These are phyloP conservation scores for Hippophae gyantsensis DNA, from an alignment of 306 rosid species.

Conservation along the genomic window DNA sequence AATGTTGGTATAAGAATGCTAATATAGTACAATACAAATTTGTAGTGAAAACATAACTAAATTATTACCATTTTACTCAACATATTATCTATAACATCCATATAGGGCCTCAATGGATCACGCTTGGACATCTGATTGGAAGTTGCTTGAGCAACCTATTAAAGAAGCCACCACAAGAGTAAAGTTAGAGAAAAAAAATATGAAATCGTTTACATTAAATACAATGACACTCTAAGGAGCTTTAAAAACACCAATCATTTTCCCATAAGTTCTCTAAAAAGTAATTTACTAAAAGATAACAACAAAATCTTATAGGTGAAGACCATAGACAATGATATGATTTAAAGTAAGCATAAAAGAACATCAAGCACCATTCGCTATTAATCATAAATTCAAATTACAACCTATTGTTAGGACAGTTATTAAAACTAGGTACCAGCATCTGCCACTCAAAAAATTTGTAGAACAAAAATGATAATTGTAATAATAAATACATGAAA, in stretches of 20 bases:
- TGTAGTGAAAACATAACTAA: constrained; percentile 12
- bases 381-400: too few species aligned
- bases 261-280: too few species aligned
- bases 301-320: too few species aligned
- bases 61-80: constrained; percentile 65
- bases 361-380: too few species aligned
- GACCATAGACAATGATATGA: too few species aligned
- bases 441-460: too few species aligned
- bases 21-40: constrained; percentile 3
- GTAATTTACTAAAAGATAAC: too few species aligned
- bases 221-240: not conserved
- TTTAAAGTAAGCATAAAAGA: too few species aligned
- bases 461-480: not conserved
- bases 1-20: too few species aligned
- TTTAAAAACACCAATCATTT: not conserved
- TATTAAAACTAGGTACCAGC: too few species aligned
- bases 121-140: constrained; percentile 92
- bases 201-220: not conserved
- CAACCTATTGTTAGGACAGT: too few species aligned
- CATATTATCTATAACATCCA: constrained; percentile 75
- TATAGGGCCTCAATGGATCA: constrained; percentile 84
- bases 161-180: constrained; percentile 14
- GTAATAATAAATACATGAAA: not conserved
- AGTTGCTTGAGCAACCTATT: constrained; percentile 92
- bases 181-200: not conserved